Evolutionary conservation across 306 rosid species (phyloP).

Genomic region (Ziziphus jujuba): DNA sequence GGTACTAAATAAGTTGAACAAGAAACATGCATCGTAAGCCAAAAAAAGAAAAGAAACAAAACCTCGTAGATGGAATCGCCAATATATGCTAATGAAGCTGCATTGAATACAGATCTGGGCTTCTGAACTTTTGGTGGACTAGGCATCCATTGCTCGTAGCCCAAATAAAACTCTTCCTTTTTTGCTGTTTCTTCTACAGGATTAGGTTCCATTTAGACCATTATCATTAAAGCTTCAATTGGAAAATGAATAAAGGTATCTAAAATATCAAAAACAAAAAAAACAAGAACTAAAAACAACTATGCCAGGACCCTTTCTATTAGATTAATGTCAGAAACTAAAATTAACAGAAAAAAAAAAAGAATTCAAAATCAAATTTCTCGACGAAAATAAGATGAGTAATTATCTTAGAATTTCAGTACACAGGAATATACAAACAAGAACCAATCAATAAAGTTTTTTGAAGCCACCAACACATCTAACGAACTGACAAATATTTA

Average conservation of each 20-base stretch:
- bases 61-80: constrained; percentile 95
- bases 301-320: background rate
- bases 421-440: background rate
- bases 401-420: too few species aligned
- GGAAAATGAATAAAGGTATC: background rate
- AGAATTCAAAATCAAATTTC: background rate
- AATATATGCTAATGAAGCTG: constrained; percentile 75
- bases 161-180: constrained; percentile 53
- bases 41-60: background rate
- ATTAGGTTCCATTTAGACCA: background rate
- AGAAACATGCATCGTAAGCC: background rate
- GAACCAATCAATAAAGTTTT: background rate
- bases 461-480: too few species aligned
- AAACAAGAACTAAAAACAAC: background rate
- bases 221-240: background rate
- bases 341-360: too few species aligned
- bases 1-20: background rate
- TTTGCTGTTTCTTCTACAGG: constrained; percentile 25
- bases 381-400: too few species aligned
- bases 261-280: too few species aligned
- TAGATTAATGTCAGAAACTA: background rate
- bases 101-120: constrained; percentile 77
- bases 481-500: too few species aligned
- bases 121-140: constrained; percentile 76
- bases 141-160: constrained; percentile 83